Evolutionary conservation across 768 basidiomycete species (phyloP).

Genomic region (Boletus tomentosulus): DNA sequence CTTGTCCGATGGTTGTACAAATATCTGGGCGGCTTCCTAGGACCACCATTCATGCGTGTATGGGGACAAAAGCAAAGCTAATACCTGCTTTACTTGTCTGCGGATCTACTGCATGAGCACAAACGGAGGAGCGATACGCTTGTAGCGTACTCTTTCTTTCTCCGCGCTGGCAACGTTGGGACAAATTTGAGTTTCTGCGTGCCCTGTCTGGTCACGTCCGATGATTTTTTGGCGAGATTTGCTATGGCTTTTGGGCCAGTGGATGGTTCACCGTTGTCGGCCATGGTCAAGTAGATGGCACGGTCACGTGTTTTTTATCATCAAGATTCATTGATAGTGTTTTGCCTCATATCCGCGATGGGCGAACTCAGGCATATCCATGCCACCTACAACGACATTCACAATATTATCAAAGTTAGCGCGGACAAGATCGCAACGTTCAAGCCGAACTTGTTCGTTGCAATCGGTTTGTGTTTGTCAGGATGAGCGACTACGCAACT

Average conservation of each 20-base stretch:
- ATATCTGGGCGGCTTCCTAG: constrained; percentile 46
- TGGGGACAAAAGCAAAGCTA: constrained; percentile 1
- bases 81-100: constrained; percentile 65
- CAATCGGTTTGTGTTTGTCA: constrained; percentile 56
- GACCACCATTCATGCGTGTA: constrained; percentile 5
- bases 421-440: constrained; percentile 74
- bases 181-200: constrained; percentile 77
- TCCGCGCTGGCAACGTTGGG: constrained; percentile 67
- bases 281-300: constrained; percentile 9
- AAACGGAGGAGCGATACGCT: background rate
- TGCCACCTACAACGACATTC: constrained; percentile 89
- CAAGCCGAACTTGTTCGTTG: constrained; percentile 82
- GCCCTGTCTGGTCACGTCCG: constrained; percentile 70
- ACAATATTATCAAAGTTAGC: constrained; percentile 73
- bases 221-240: constrained; percentile 66
- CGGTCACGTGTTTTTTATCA: constrained; percentile 17
- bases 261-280: constrained; percentile 16
- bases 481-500: background rate
- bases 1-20: constrained; percentile 31
- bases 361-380: constrained; percentile 54
- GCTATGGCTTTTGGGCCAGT: constrained; percentile 59
- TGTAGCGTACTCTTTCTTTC: constrained; percentile 73
- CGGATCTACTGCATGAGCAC: constrained; percentile 14
- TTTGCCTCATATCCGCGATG: constrained; percentile 20
- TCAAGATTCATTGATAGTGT: background rate